A percentile compares a stretch with the other conserved stretches of the same genome.
Evolutionary conservation across 805 yeast genomes (phyloP).

Genomic region (Ogataea chonburiensis): DNA sequence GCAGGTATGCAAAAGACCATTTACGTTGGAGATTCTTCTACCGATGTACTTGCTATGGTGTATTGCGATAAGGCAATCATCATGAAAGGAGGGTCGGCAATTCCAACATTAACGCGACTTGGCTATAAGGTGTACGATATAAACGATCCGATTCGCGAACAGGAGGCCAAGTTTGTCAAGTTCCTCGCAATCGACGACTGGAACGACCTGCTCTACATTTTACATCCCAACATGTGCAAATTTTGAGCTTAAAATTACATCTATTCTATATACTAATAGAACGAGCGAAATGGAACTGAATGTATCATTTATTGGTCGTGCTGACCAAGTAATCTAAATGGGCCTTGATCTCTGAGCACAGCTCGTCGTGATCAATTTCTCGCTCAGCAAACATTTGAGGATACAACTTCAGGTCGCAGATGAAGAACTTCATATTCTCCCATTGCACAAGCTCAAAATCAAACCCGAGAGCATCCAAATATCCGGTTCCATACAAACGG

Average conservation of each 20-base stretch:
- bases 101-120: conserved; percentile 24
- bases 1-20: conserved; percentile 22
- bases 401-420: conserved; percentile 50
- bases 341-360: conserved; percentile 49
- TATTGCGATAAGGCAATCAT: conserved; percentile 48
- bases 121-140: conserved; percentile 25
- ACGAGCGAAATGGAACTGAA: background rate
- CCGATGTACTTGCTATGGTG: conserved; percentile 53
- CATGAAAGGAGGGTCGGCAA: conserved; percentile 41
- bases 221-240: conserved; percentile 13
- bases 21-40: conserved; percentile 63
- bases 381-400: conserved; percentile 42
- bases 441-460: conserved; percentile 62
- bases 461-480: conserved; percentile 49
- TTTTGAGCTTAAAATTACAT: conserved; percentile 5
- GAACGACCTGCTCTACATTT: conserved; percentile 18
- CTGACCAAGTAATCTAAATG: conserved; percentile 43
- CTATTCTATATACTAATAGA: background rate
- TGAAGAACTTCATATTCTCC: conserved; percentile 52
- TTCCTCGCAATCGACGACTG: conserved; percentile 23
- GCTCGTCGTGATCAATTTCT: conserved; percentile 36
- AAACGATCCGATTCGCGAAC: conserved; percentile 14
- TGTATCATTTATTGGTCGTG: conserved; percentile 13
- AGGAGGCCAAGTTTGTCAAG: conserved; percentile 14
- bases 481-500: conserved; percentile 59